Base-by-base conservation (phyloP, 1,284 basidiomycete genomes). In the Vanrija sp. region DNA sequence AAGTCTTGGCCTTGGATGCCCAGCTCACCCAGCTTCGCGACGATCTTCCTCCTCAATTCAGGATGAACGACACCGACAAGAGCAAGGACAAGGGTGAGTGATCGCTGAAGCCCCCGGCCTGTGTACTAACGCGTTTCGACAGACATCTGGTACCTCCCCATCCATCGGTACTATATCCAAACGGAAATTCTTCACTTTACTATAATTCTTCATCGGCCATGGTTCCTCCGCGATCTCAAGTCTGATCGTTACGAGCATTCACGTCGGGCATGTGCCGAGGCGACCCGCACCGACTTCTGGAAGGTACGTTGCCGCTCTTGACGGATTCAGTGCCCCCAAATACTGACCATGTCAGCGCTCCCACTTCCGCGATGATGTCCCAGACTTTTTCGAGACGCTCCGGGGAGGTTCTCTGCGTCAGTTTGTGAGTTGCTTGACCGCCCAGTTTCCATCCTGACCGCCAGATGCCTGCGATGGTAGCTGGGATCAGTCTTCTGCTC, bases 1-100 rank as follows among this genome's bases (percentile, higher is more conserved):
- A 95, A 63, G 89, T 94, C 37, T 73, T 88, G 36, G 77, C 80
- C 1, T 80, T 96, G 43, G 91, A 97, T 68, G 87, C 88, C 25
- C 88, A 94, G 55, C 77, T 97, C 20, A 78, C 88, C 54, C 83
- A 82, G 64, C 91, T 93, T 67, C 83, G 88, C 57, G 78, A 81
- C 39, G 78, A 79, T 50, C 79, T 95, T 16, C 92, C 91, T 7
- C 84, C 86, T 3, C 51, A 61, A 6, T 72, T 68, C 50, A 41
- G 42, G 3, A 65, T 73, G 61, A 20, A 39, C 9, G 50, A 57
- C 41, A 60, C 66, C 10, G 70, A 72, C 56, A 70, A 60, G 47
- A 62, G 61, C 3, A 56, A 56, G 14, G 71, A 73, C 50, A 45
- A 54, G 14, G 57, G 71, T 71, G 51, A 54, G 69, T 62, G 16